Base-by-base conservation (phyloP, 331 rosid species). In the Acacia concinna region DNA sequence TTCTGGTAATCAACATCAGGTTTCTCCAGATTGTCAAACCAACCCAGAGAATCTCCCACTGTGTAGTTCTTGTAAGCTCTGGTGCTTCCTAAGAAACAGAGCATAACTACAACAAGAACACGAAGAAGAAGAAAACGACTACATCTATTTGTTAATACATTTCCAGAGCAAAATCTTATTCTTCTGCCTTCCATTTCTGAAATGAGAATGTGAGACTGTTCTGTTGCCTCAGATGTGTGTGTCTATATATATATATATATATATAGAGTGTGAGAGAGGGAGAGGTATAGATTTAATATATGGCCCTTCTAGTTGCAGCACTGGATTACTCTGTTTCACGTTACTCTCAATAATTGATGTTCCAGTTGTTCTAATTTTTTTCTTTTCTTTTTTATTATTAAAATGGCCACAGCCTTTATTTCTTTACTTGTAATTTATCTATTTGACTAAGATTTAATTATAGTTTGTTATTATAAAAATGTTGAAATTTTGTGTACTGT, bases 21-120 rank as follows among this genome's bases (percentile, higher is more conserved):
- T 54, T 92, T 92, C 62, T 67, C 72, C 6, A 69, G 68, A 7
- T 77, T 90, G 52, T 90, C 98, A 72, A 83, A 92, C 97, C 97
- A 94, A 10, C 98, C 98, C 47, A 87, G 56, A 46, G 98, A 91
- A 82, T 92, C 97, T 3, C 98, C 98, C 3, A 94, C 98, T 0
- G 98, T 95, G 84, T 88, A 89, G 82, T 95, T 95, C 82, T 87
- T 84, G 94, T 91, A 91, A 63, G 90, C 91, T 25, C 78, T 77
- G 41, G 81, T 90, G 77, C 91, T 87, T 81, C 87, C 78, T 32
- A 59, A 79, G 65, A 86, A 74, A 27, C 70, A 78, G 8, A 77
- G 23, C 30, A 69, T 47, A 67, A 80, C 13, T 6, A 54, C 40
- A 9, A 74, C 8, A 47, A 17, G 2, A 47, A 47, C 6, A 47